Evolutionary conservation across 345 rosid species (phyloP).

Genomic region (Eutrema heterophyllum): DNA sequence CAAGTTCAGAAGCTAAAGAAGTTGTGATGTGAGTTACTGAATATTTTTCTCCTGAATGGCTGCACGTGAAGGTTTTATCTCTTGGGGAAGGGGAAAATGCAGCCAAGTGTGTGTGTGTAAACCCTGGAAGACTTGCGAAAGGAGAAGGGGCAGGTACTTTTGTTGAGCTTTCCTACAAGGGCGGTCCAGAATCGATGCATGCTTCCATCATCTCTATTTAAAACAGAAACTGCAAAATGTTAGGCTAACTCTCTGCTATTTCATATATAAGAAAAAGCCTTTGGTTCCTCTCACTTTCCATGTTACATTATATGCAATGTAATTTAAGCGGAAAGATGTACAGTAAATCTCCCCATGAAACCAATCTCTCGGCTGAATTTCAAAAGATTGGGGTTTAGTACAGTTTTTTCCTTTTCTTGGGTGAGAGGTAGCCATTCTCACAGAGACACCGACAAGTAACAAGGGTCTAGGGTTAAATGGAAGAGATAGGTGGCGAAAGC

Average conservation of each 20-base stretch:
- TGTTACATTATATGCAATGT: not conserved
- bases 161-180: conserved; percentile 57
- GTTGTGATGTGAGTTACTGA: not conserved
- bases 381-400: not conserved
- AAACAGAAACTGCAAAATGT: not conserved
- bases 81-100: conserved; percentile 54
- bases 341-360: not conserved
- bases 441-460: not conserved
- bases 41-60: not conserved
- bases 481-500: not conserved
- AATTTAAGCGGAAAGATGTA: not conserved
- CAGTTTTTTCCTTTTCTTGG: not conserved
- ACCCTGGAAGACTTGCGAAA: conserved; percentile 85
- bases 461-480: not conserved
- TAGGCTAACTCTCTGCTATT: not conserved
- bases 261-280: not conserved
- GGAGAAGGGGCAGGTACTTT: conserved; percentile 92
- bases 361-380: not conserved
- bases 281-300: not conserved
- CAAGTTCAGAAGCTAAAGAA: not conserved
- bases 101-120: conserved; percentile 63
- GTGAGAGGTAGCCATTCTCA: not conserved
- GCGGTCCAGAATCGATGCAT: conserved; percentile 50
- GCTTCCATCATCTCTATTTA: conserved; percentile 70
- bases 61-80: conserved; percentile 42